phyloP scores from a whole-genome alignment of 108 stramenopile genomes.

The Schizochytrium sp. region DNA sequence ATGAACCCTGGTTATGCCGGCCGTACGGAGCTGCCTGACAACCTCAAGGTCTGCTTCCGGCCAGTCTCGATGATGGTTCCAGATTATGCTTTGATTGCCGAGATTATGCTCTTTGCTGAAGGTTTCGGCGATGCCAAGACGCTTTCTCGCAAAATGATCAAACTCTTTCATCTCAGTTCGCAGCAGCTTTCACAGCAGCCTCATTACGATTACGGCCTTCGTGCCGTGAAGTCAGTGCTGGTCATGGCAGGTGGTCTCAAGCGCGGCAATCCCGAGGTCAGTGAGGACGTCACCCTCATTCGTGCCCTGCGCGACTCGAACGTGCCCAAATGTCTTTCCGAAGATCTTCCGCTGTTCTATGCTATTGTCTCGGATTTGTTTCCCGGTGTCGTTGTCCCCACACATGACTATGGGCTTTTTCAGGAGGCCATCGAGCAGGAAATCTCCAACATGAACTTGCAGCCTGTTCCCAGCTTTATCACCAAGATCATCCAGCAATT shows the following conservation, averaged over 20 bases:
- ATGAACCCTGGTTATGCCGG: conserved; percentile 65
- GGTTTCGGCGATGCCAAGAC: conserved; percentile 62
- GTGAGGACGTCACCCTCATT: conserved; percentile 53
- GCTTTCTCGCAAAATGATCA: conserved; percentile 58
- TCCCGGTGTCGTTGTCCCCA: conserved; percentile 48
- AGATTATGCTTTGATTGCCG: conserved; percentile 57
- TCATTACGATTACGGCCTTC: conserved; percentile 60
- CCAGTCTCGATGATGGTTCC: conserved; percentile 66
- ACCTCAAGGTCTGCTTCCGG: conserved; percentile 48
- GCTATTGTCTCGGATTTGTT: conserved; percentile 56
- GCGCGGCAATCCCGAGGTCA: conserved; percentile 39
- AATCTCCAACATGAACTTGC: conserved; percentile 15
- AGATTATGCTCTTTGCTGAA: conserved; percentile 62
- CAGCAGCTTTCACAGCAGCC: conserved; percentile 63
- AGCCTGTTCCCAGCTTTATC: conserved; percentile 45
- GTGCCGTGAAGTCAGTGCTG: conserved; percentile 55
- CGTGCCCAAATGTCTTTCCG: conserved; percentile 58
- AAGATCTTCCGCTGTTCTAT: conserved; percentile 54
- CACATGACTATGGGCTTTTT: conserved; percentile 57
- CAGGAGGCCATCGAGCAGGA: conserved; percentile 20
- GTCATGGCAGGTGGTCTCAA: conserved; percentile 45
- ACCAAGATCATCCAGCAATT: conserved; percentile 61
- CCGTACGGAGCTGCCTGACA: conserved; percentile 59
- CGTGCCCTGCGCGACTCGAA: conserved; percentile 55
- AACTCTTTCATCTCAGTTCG: conserved; percentile 56